These are phyloP conservation scores for Juglanconis juglandina DNA, from an alignment of 2,329 filamentous ascomycete species.

Conservation along the genomic window DNA sequence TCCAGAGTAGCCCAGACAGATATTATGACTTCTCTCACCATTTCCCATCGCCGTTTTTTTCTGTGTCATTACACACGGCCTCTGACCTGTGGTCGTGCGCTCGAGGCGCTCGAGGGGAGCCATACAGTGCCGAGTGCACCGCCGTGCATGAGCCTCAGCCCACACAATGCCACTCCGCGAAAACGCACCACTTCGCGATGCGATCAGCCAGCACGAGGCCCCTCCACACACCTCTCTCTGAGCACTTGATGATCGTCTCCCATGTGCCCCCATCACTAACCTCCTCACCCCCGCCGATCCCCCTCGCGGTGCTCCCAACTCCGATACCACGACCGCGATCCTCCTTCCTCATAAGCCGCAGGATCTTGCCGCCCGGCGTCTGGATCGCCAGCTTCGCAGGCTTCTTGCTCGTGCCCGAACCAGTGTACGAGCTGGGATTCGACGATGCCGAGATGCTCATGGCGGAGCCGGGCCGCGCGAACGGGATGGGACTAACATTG, in stretches of 20 bases:
- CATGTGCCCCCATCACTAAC: slow-evolving; percentile 69
- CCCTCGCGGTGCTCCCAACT: slow-evolving; percentile 32
- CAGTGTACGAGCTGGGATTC: slow-evolving; percentile 52
- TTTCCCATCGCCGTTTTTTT: neutral
- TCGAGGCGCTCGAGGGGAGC: neutral
- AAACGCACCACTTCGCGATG: slow-evolving; percentile 86
- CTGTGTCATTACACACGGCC: neutral
- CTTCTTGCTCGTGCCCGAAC: slow-evolving; percentile 60
- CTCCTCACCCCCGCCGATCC: slow-evolving; percentile 39
- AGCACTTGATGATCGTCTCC: slow-evolving; percentile 90
- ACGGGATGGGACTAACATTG: slow-evolving; percentile 57
- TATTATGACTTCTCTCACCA: slow-evolving; percentile 3
- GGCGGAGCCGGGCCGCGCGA: slow-evolving; percentile 57
- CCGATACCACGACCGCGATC: slow-evolving; percentile 55
- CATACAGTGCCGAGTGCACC: neutral
- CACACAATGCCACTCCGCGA: slow-evolving; percentile 75
- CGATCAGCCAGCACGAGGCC: slow-evolving; percentile 79
- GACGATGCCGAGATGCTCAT: slow-evolving; percentile 63
- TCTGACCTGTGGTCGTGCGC: neutral
- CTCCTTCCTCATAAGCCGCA: slow-evolving; percentile 79
- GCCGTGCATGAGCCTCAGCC: slow-evolving; percentile 14
- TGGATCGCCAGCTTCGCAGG: slow-evolving; percentile 95
- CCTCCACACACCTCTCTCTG: slow-evolving; percentile 76
- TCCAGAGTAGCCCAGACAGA: slow-evolving; percentile 9
- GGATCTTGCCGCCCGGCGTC: slow-evolving; percentile 89